These are phyloP conservation scores for Talaromyces marneffei DNA, from an alignment of 2,329 filamentous ascomycete genomes.

Conservation along the genomic window DNA sequence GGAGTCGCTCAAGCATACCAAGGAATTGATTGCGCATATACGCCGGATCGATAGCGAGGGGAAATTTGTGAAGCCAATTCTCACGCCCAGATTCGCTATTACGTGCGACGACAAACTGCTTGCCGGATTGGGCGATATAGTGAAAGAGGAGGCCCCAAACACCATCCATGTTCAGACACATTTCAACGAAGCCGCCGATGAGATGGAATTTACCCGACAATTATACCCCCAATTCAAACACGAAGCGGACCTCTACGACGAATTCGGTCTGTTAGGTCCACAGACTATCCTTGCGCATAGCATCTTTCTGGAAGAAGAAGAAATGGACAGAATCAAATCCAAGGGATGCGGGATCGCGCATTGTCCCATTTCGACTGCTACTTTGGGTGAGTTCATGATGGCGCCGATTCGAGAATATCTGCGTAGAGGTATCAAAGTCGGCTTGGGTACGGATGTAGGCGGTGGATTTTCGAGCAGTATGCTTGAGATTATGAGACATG, in stretches of 20 bases:
- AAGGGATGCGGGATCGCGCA: slow-evolving; percentile 57
- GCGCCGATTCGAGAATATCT: slow-evolving; percentile 56
- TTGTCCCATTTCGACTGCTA: slow-evolving; percentile 61
- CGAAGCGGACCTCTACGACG: slow-evolving; percentile 56
- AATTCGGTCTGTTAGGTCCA: slow-evolving; percentile 49
- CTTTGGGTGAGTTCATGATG: slow-evolving; percentile 53
- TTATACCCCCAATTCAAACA: slow-evolving; percentile 53
- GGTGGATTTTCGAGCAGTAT: slow-evolving; percentile 59
- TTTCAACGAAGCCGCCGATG: slow-evolving; percentile 60
- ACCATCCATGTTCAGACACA: slow-evolving; percentile 59
- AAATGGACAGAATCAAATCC: slow-evolving; percentile 45
- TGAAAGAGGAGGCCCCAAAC: slow-evolving; percentile 35
- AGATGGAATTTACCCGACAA: slow-evolving; percentile 50
- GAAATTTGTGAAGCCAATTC: slow-evolving; percentile 44
- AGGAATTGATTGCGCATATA: slow-evolving; percentile 47
- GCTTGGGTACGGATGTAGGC: slow-evolving; percentile 59
- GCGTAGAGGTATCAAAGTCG: slow-evolving; percentile 56
- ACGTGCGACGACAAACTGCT: slow-evolving; percentile 54
- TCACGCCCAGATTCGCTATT: slow-evolving; percentile 59
- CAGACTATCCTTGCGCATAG: slow-evolving; percentile 62
- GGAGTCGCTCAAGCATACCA: slow-evolving; percentile 48
- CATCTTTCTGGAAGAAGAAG: slow-evolving; percentile 55
- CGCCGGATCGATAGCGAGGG: slow-evolving; percentile 41
- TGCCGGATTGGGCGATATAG: slow-evolving; percentile 51
- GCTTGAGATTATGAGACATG: slow-evolving; percentile 41